These are phyloP conservation scores for Solanum hybrid DNA, from an alignment of 305 asterid genomes.

Conservation along the genomic window DNA sequence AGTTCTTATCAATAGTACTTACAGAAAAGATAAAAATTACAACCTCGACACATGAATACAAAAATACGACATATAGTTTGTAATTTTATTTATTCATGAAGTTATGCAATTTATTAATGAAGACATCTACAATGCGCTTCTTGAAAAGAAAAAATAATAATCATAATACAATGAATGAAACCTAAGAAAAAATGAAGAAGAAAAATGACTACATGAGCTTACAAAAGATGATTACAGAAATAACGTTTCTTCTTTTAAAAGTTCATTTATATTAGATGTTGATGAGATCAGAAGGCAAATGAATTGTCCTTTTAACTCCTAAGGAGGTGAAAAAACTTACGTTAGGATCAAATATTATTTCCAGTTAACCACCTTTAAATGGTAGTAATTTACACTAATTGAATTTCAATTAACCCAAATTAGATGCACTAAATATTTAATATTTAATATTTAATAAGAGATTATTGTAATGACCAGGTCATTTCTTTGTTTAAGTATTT, in stretches of 20 bases:
- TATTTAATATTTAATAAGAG: no score
- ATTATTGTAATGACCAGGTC: background rate
- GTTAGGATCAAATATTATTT: background rate
- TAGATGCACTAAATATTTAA: background rate
- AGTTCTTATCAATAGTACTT: no score
- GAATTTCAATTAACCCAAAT: background rate
- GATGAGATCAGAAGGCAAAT: background rate
- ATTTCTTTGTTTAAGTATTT: background rate
- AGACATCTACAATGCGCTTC: background rate
- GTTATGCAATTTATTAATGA: background rate
- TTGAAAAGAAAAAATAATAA: background rate
- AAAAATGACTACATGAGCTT: background rate
- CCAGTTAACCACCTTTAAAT: background rate
- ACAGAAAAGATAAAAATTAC: background rate
- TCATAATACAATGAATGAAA: background rate
- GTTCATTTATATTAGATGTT: background rate
- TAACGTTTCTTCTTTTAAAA: background rate
- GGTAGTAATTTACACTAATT: background rate
- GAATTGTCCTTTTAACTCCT: background rate
- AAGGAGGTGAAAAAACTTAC: background rate
- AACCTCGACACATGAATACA: background rate
- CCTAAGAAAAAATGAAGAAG: background rate
- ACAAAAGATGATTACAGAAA: background rate
- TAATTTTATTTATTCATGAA: background rate
- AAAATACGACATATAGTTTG: background rate